A percentile compares a stretch with the other conserved stretches of the same genome.
These are phyloP conservation scores for Dorcoceras hygrometricum DNA, from an alignment of 257 asterid genomes.

Conservation along the genomic window DNA sequence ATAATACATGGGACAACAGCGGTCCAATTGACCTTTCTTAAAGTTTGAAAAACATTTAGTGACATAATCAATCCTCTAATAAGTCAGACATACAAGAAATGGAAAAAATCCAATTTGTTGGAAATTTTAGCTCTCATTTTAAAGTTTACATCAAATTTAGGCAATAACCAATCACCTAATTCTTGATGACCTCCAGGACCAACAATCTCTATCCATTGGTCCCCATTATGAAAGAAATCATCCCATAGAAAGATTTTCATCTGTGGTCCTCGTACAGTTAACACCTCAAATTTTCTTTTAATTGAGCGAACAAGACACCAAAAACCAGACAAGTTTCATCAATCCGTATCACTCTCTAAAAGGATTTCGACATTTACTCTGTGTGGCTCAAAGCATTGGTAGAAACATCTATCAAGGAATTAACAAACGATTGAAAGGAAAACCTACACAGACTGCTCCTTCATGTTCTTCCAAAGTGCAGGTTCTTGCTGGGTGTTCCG, in stretches of 20 bases:
- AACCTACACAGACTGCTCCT: slow-evolving; percentile 66
- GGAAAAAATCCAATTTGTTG: not conserved
- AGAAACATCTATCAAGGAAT: not conserved
- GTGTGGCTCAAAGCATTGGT: not conserved
- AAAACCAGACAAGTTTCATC: not conserved
- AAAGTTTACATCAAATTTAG: not conserved
- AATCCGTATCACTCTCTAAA: not conserved
- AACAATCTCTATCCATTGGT: not conserved
- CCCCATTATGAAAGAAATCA: not conserved
- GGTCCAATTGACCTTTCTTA: slow-evolving; percentile 7
- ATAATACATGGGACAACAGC: not conserved
- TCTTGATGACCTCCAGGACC: not conserved
- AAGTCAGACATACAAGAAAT: not conserved
- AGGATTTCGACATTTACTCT: not conserved
- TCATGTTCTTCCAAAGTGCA: slow-evolving; percentile 65
- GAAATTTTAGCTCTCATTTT: too few relatives aligned
- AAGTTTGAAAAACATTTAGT: not conserved
- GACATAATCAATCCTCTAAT: not conserved
- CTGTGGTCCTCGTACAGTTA: not conserved
- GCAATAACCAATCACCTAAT: not conserved
- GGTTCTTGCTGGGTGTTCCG: slow-evolving; percentile 86
- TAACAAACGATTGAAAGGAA: not conserved
- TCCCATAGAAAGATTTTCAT: not conserved
- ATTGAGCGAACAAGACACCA: not conserved
- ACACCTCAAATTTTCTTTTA: not conserved